Evolutionary conservation across 2,329 filamentous ascomycete genomes (phyloP).

Genomic region (Clonostachys solani): DNA sequence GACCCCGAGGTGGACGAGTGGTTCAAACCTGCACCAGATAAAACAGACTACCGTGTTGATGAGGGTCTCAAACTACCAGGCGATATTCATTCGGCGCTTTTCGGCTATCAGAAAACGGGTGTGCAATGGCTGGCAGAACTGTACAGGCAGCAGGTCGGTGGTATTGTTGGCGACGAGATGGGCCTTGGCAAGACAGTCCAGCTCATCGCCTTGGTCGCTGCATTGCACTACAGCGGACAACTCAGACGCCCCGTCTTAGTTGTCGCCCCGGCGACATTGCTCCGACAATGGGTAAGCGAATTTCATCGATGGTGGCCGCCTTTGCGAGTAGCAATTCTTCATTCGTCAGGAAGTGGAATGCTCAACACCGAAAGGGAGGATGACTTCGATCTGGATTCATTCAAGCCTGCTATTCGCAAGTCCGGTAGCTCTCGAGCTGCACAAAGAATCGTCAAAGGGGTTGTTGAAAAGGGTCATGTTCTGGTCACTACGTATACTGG

Average conservation of each 20-base stretch:
- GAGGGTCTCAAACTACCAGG: slow-evolving; percentile 79
- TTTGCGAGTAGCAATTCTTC: slow-evolving; percentile 89
- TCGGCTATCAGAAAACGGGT: slow-evolving; percentile 95
- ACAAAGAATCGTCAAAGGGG: slow-evolving; percentile 75
- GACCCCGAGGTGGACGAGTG: slow-evolving; percentile 59
- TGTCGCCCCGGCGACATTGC: slow-evolving; percentile 88
- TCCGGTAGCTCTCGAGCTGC: slow-evolving; percentile 41
- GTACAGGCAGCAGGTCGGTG: slow-evolving; percentile 83
- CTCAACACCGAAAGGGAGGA: slow-evolving; percentile 68
- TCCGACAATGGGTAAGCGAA: slow-evolving; percentile 97
- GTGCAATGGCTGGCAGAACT: slow-evolving; percentile 96
- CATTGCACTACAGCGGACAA: slow-evolving; percentile 85
- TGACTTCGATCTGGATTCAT: slow-evolving; percentile 42
- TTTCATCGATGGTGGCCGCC: slow-evolving; percentile 99
- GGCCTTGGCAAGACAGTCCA: slow-evolving; percentile 90
- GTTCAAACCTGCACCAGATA: slow-evolving; percentile 80
- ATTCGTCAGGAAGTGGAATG: slow-evolving; percentile 96
- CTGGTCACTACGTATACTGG: slow-evolving; percentile 95
- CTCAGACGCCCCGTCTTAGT: slow-evolving; percentile 83
- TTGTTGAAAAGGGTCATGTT: slow-evolving; percentile 82
- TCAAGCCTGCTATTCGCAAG: slow-evolving; percentile 32
- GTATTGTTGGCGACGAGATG: slow-evolving; percentile 98
- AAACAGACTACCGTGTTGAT: slow-evolving; percentile 70
- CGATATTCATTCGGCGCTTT: slow-evolving; percentile 87
- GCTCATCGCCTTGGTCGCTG: slow-evolving; percentile 74